These are phyloP conservation scores for Phytopythium cucurbitacearum DNA, from an alignment of 352 stramenopile species.

Conservation along the genomic window DNA sequence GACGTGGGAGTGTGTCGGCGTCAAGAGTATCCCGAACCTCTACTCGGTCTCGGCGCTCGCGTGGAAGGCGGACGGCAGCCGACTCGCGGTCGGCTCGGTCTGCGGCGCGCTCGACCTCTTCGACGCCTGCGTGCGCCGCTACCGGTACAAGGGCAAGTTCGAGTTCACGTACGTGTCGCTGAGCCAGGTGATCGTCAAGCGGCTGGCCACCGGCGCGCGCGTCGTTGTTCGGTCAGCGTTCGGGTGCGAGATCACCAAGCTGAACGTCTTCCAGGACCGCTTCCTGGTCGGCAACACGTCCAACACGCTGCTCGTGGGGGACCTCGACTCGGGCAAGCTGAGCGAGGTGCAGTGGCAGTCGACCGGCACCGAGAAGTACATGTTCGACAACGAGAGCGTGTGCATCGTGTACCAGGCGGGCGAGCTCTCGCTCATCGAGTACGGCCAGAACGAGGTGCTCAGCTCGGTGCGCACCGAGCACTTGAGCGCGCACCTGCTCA, in stretches of 20 bases:
- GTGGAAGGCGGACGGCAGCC: slow-evolving; percentile 90
- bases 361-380: slow-evolving; percentile 90
- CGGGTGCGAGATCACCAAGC: slow-evolving; percentile 91
- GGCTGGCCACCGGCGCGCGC: slow-evolving; percentile 73
- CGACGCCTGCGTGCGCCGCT: slow-evolving; percentile 89
- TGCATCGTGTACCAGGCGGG: slow-evolving; percentile 91
- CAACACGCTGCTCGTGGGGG: slow-evolving; percentile 90
- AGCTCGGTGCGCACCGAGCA: slow-evolving; percentile 90
- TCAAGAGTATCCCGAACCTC: slow-evolving; percentile 90
- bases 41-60: slow-evolving; percentile 91
- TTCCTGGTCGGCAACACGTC: slow-evolving; percentile 90
- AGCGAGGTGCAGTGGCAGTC: slow-evolving; percentile 91
- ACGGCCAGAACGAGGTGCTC: slow-evolving; percentile 91
- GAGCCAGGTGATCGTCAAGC: slow-evolving; percentile 93
- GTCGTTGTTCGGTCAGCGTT: slow-evolving; percentile 89
- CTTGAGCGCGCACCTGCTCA: slow-evolving; percentile 89
- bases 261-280: slow-evolving; percentile 94
- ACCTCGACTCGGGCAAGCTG: slow-evolving; percentile 89
- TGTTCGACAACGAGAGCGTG: slow-evolving; percentile 91
- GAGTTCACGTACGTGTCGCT: slow-evolving; percentile 95
- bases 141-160: slow-evolving; percentile 93
- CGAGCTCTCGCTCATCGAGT: slow-evolving; percentile 93
- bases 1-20: slow-evolving; percentile 72
- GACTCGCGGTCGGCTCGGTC: slow-evolving; percentile 86
- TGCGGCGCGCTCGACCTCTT: slow-evolving; percentile 92